These are phyloP conservation scores for Immersiella caudata DNA, from an alignment of 495 filamentous ascomycete species.

Conservation along the genomic window DNA sequence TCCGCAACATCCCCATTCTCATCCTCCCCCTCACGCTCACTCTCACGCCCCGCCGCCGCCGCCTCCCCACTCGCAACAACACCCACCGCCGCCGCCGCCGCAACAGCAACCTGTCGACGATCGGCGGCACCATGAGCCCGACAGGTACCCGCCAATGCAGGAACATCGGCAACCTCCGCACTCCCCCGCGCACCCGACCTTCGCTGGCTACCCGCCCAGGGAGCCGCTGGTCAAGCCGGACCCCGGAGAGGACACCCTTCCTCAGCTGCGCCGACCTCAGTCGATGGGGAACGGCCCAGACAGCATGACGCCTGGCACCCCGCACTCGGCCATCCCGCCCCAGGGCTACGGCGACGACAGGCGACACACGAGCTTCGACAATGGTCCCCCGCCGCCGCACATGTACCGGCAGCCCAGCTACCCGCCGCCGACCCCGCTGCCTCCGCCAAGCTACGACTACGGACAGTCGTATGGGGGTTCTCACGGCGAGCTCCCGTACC, in stretches of 20 bases:
- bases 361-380: conserved; percentile 53
- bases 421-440: conserved; percentile 48
- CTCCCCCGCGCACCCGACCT: conserved; percentile 50
- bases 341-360: conserved; percentile 45
- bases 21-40: conserved; percentile 6
- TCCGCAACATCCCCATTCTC: conserved; percentile 16
- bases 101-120: conserved; percentile 43
- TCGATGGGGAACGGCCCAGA: conserved; percentile 48
- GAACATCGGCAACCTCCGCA: conserved; percentile 53
- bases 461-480: conserved; percentile 35
- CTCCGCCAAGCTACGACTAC: conserved; percentile 49
- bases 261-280: conserved; percentile 48
- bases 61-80: conserved; percentile 23
- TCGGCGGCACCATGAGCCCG: conserved; percentile 55
- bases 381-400: conserved; percentile 39
- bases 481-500: conserved; percentile 37
- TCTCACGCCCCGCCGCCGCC: conserved; percentile 23
- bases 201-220: conserved; percentile 37
- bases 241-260: conserved; percentile 47
- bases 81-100: conserved; percentile 17
- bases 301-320: conserved; percentile 40
- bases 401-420: conserved; percentile 50
- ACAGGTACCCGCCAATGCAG: conserved; percentile 53
- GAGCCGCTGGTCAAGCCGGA: conserved; percentile 56
- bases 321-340: conserved; percentile 36